A percentile compares a stretch with the other conserved stretches of the same genome.
Conservation (phyloP, 768 basidiomycete species). For the Nidularia pulvinata region DNA sequence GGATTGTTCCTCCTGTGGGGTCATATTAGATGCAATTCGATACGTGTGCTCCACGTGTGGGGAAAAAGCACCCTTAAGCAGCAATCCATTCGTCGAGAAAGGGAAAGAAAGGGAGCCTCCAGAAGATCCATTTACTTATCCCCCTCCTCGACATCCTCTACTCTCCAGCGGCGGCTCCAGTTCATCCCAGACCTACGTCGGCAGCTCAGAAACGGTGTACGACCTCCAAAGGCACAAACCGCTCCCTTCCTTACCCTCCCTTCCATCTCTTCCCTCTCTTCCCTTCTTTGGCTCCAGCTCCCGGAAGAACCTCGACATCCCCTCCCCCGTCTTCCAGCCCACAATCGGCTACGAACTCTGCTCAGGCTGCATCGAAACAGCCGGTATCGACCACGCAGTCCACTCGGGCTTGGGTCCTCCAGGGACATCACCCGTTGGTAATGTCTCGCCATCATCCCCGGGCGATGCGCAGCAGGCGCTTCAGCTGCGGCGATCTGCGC, state of each 20-base stretch:
- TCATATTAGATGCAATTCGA: conserved; percentile 74
- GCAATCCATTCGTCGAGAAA: conserved; percentile 22
- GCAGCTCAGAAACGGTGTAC: conserved; percentile 20
- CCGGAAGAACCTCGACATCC: conserved; percentile 10
- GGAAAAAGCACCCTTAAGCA: conserved; percentile 56
- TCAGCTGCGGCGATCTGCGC: conserved; percentile 67
- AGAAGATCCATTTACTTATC: conserved; percentile 20
- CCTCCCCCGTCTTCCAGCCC: conserved; percentile 11
- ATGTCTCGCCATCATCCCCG: conserved; percentile 45
- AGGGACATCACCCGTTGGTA: conserved; percentile 40
- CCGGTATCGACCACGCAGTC: conserved; percentile 78
- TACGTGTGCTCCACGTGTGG: conserved; percentile 92
- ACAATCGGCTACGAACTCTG: conserved; percentile 82
- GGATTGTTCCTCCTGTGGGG: conserved; percentile 82
- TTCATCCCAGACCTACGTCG: conserved; percentile 37
- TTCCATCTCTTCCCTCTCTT: conserved; percentile 11
- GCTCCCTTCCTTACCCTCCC: conserved; percentile 38
- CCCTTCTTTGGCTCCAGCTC: conserved; percentile 15
- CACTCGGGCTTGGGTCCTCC: conserved; percentile 49
- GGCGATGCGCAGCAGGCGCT: conserved; percentile 53
- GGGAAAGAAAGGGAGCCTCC: conserved; percentile 40
- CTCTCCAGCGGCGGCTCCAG: conserved; percentile 22
- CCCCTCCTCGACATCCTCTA: conserved; percentile 22
- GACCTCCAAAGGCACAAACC: conserved; percentile 36
- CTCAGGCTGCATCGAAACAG: conserved; percentile 72